Evolutionary conservation across 164 flowering plant species (phyloP), one percentile per base, ranked within the genome.

Genomic region (Magnolia kwangsiensis): DNA sequence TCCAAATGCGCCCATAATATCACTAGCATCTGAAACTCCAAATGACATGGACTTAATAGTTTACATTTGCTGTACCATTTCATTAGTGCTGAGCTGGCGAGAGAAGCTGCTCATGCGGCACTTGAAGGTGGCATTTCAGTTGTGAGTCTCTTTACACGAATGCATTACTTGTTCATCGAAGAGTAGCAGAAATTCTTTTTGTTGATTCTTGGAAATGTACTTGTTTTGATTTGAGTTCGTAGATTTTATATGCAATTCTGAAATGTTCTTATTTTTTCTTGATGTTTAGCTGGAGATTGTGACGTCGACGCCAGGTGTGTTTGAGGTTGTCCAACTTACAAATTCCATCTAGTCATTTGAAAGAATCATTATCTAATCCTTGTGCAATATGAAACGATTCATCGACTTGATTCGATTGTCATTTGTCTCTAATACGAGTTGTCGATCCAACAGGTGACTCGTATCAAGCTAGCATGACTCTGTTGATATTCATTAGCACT

Each of bases 61-160:
- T 64, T 64, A 64, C 27, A 10, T 69, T 64, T 27, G n/a, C 45
- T 65, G 7, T 50, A 21, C 45, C 67, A 27, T 23, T 51, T 72
- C 4, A 74, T 61, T 51, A 91, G 95, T 84, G 86, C 87, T 58
- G 90, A 90, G 84, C 76, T 85, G 77, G 97, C 97, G 55, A 68
- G 83, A 75, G 86, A 88, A 79, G 92, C 95, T 80, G 97, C 95
- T 19, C 73, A 77, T 10, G 92, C 92, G 74, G 97, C 97, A 55
- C 80, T 92, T 50, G 24, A 67, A 70, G 90, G 87, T 72, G 97
- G 97, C 79, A 86, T 92, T 74, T 84, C 92, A 67, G 93, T 86
- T 83, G 97, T 92, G 79, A 88, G 95, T 83, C 50, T 79, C 74
- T 29, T 61, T 51, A 6, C 70, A 6, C 72, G 59, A 2, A 8